A percentile compares a stretch with the other conserved stretches of the same genome.
These are phyloP conservation scores for Schoenoplectus triqueter DNA, from an alignment of 202 grass and related monocot genomes.

Conservation along the genomic window DNA sequence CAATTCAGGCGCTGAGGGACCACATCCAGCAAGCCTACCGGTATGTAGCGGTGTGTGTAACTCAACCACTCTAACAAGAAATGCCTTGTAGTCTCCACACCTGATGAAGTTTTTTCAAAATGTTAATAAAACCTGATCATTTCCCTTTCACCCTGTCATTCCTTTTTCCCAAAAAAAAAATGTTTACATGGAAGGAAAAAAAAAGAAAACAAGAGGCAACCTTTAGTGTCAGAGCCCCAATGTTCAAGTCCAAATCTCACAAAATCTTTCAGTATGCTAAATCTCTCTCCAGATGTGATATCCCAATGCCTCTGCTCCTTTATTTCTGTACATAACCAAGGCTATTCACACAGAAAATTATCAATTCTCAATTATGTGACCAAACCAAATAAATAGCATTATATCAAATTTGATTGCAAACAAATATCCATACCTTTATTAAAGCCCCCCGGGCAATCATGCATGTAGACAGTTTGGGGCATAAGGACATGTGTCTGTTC, in stretches of 20 bases:
- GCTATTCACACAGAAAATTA: slow-evolving; percentile 49
- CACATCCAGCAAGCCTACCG: slow-evolving; percentile 73
- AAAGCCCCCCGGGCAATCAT: slow-evolving; percentile 94
- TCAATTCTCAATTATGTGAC: slow-evolving; percentile 41
- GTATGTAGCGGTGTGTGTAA: slow-evolving; percentile 79
- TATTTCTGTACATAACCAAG: slow-evolving; percentile 99
- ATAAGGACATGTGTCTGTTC: slow-evolving; percentile 58
- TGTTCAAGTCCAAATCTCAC: slow-evolving; percentile 76
- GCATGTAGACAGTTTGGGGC: slow-evolving; percentile 62
- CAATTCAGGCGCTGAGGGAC: slow-evolving; percentile 82
- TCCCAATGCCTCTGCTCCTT: slow-evolving; percentile 98
- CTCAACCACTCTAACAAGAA: slow-evolving; percentile 95
- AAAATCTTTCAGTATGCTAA: slow-evolving; percentile 90
- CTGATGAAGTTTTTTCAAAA: slow-evolving; percentile 40
- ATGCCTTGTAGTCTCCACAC: slow-evolving; percentile 88
- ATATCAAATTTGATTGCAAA: slow-evolving; percentile 23
- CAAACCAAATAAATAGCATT: not conserved
- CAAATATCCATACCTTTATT: slow-evolving; percentile 66
- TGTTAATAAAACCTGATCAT: not conserved
- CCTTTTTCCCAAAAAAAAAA: not conserved
- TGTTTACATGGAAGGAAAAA: not conserved
- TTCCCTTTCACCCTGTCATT: not conserved
- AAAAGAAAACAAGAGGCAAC: slow-evolving; percentile 38
- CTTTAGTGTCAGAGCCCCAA: slow-evolving; percentile 95
- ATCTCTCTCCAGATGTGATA: slow-evolving; percentile 79